Evolutionary conservation across 148 eudicot species (phyloP).

Genomic region (Cornus florida): DNA sequence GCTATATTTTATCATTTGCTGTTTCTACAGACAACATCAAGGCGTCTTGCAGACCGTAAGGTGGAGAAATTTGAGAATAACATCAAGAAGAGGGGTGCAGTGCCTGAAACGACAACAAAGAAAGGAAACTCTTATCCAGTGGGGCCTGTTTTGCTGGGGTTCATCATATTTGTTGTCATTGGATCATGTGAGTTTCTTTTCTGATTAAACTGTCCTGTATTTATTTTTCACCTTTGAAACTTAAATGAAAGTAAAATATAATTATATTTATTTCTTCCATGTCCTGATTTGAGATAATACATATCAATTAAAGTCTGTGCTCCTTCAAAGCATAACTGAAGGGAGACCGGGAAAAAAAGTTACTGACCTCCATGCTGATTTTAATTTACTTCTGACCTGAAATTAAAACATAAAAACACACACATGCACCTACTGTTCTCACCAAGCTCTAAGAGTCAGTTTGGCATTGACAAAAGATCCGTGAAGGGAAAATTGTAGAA

Average conservation of each 20-base stretch:
- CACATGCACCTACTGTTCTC: background rate
- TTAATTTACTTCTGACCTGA: background rate
- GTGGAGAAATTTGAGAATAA: constrained; percentile 62
- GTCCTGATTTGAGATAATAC: background rate
- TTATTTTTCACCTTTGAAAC: background rate
- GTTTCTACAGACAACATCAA: constrained; percentile 55
- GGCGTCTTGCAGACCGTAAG: constrained; percentile 59
- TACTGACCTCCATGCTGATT: background rate
- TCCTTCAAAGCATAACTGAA: background rate
- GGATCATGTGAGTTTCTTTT: constrained; percentile 57
- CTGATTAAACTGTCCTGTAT: background rate
- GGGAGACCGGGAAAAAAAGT: background rate
- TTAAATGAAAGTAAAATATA: background rate
- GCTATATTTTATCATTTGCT: background rate
- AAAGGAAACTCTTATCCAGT: constrained; percentile 56
- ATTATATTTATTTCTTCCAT: background rate
- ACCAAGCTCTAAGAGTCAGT: background rate
- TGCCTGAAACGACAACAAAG: constrained; percentile 44
- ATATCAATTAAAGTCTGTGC: background rate
- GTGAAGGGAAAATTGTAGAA: background rate
- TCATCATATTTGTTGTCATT: constrained; percentile 65
- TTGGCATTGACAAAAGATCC: background rate
- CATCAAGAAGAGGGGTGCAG: constrained; percentile 52
- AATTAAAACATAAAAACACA: background rate
- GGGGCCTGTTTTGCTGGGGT: constrained; percentile 58